Conservation (phyloP, 768 basidiomycete genomes). For the Pisolithus microcarpus region DNA sequence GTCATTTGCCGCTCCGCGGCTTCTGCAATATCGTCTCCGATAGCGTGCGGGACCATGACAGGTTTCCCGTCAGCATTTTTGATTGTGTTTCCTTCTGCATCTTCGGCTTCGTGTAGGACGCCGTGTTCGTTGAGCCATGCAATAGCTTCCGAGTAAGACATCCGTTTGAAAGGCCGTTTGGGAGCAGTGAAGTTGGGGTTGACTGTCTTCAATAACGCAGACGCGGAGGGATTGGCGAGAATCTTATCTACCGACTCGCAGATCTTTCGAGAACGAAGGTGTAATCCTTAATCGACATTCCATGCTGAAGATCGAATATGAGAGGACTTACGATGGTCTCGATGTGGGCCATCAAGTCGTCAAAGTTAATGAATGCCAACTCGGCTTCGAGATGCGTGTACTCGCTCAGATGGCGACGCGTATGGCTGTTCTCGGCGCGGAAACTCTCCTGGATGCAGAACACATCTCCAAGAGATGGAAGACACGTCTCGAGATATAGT, state of each 20-base stretch:
- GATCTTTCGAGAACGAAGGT: constrained; percentile 44
- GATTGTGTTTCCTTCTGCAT: constrained; percentile 60
- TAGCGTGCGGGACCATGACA: constrained; percentile 58
- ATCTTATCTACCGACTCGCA: constrained; percentile 85
- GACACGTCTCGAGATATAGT: constrained; percentile 92
- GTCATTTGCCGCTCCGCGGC: constrained; percentile 98
- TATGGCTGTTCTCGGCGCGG: constrained; percentile 94
- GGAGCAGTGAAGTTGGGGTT: constrained; percentile 87
- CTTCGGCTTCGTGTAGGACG: constrained; percentile 81
- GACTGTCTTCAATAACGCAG: constrained; percentile 78
- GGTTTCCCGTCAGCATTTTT: constrained; percentile 35
- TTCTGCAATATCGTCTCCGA: constrained; percentile 97
- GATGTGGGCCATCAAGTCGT: constrained; percentile 88
- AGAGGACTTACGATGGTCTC: constrained; percentile 64
- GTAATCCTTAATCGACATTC: constrained; percentile 9
- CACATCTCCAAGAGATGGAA: constrained; percentile 94
- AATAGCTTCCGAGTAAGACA: constrained; percentile 90
- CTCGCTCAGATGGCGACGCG: constrained; percentile 89
- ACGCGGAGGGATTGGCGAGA: constrained; percentile 63
- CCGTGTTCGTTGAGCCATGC: constrained; percentile 88
- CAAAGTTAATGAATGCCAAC: constrained; percentile 89
- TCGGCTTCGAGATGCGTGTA: constrained; percentile 96
- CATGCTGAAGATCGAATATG: background rate
- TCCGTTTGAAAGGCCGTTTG: constrained; percentile 78
- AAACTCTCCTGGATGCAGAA: constrained; percentile 98